Percentiles rank a stretch among this genome's conserved stretches.
Conservation (phyloP, 257 asterid species). For the Nicotiana benthamiana region DNA sequence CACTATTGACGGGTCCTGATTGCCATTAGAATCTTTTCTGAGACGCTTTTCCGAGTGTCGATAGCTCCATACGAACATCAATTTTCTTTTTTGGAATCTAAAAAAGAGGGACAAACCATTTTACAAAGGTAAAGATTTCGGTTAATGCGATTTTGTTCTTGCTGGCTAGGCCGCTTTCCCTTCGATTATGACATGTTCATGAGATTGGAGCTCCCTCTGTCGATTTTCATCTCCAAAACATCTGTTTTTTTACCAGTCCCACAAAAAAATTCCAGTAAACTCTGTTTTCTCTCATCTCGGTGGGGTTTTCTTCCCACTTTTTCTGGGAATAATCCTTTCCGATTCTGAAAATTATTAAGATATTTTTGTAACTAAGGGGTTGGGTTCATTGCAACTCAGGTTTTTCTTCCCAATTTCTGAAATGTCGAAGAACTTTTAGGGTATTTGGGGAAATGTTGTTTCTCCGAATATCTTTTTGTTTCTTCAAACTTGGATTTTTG, state of each 20-base stretch:
- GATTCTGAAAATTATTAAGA: not conserved
- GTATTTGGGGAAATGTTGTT: not conserved
- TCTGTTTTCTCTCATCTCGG: not conserved
- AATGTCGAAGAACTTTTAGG: not conserved
- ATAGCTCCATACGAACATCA: not conserved
- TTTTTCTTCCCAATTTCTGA: not conserved
- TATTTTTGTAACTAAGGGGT: not conserved
- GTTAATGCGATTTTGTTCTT: not conserved
- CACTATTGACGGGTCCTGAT: not conserved
- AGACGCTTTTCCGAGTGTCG: not conserved
- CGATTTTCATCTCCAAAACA: not conserved
- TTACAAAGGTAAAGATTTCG: not conserved
- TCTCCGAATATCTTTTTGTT: not conserved
- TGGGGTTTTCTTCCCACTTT: not conserved
- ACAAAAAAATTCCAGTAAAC: not conserved
- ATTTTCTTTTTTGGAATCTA: not conserved
- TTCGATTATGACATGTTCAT: not conserved
- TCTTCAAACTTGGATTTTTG: not conserved
- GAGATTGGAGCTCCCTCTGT: not conserved
- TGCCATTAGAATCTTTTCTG: not conserved
- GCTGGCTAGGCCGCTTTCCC: not conserved
- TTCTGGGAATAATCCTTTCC: not conserved
- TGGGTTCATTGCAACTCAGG: not conserved
- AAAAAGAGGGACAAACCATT: not conserved
- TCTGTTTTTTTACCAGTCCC: not conserved